phyloP scores from a whole-genome alignment of 495 filamentous ascomycete species.

The Cercophora samala region DNA sequence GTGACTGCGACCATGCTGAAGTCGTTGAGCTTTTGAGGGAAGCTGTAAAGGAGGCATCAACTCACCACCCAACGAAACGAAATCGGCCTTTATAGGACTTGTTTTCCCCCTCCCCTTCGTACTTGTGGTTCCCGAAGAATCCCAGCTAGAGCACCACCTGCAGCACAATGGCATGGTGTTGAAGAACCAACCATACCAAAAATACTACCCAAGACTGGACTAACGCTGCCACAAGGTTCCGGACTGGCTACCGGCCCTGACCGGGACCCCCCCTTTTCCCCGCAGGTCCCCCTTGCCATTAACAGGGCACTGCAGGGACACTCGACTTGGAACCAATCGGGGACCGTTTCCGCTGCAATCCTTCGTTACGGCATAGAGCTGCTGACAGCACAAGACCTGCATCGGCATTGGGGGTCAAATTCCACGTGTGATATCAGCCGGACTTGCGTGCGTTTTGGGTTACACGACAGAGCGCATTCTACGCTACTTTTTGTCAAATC shows the following conservation, averaged over 20 bases:
- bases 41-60: background rate
- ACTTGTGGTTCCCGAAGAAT: background rate
- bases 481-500: too few relatives aligned
- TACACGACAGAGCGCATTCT: background rate
- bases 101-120: background rate
- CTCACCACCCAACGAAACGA: background rate
- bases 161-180: background rate
- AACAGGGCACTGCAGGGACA: background rate
- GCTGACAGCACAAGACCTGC: background rate
- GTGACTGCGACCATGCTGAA: background rate
- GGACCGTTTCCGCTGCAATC: background rate
- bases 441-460: background rate
- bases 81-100: background rate
- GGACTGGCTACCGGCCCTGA: background rate
- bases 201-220: conserved; percentile 6
- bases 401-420: background rate
- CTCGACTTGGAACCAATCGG: background rate
- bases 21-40: background rate
- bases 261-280: background rate
- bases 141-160: background rate
- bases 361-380: background rate
- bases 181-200: background rate
- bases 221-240: background rate
- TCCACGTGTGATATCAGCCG: background rate
- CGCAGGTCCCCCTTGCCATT: background rate